Evolutionary conservation across 1,284 basidiomycete genomes (phyloP).

Genomic region (Xerocomus amazonicus): DNA sequence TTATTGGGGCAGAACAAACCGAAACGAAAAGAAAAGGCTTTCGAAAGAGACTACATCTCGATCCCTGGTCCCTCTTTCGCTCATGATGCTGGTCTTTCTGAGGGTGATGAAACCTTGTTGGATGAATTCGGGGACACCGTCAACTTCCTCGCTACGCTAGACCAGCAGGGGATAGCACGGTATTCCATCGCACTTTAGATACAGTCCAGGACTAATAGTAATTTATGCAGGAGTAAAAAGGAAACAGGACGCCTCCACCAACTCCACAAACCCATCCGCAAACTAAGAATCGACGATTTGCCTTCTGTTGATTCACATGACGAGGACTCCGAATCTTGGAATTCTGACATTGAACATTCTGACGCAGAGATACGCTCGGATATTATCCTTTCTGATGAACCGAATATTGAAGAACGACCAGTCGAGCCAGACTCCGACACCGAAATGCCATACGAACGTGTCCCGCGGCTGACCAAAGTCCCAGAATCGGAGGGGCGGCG

Average conservation of each 20-base stretch:
- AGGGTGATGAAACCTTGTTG: conserved; percentile 59
- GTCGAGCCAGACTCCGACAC: conserved; percentile 48
- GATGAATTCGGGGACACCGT: conserved; percentile 54
- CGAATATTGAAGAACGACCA: conserved; percentile 15
- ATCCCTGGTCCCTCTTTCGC: conserved; percentile 45
- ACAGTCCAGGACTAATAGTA: conserved; percentile 1
- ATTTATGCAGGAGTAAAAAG: conserved; percentile 65
- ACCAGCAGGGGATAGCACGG: conserved; percentile 71
- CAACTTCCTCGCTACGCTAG: conserved; percentile 60
- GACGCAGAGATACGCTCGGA: conserved; percentile 29
- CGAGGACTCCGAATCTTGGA: conserved; percentile 57
- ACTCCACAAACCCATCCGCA: conserved; percentile 56
- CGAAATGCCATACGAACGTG: conserved; percentile 70
- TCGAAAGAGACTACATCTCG: conserved; percentile 56
- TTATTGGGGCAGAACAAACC: conserved; percentile 32
- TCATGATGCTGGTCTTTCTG: conserved; percentile 53
- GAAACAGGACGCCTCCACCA: conserved; percentile 64
- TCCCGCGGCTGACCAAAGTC: conserved; percentile 49
- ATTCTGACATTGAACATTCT: conserved; percentile 41
- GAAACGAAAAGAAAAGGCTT: conserved; percentile 58
- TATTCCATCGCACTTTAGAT: conserved; percentile 33
- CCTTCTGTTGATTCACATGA: conserved; percentile 63
- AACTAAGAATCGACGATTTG: conserved; percentile 49
- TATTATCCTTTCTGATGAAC: conserved; percentile 20
- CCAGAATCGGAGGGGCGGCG: conserved; percentile 45